These are phyloP conservation scores for Echeveria elegans DNA, from an alignment of 164 flowering plant genomes.

Conservation along the genomic window DNA sequence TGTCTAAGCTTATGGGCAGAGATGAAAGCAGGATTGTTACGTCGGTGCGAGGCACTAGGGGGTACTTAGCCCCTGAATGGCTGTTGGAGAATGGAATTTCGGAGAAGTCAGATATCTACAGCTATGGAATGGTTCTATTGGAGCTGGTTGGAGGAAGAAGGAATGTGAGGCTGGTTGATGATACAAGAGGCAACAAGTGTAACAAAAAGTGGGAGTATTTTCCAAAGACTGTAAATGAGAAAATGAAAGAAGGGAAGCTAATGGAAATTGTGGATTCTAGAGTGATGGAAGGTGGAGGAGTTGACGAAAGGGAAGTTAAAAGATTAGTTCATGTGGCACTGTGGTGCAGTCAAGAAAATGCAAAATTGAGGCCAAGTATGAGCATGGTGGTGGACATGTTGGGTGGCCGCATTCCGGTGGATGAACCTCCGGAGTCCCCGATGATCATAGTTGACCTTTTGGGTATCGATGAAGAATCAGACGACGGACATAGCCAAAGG, in stretches of 20 bases:
- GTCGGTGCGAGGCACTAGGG: constrained; percentile 74
- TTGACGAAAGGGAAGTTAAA: constrained; percentile 48
- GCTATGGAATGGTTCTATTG: too few species aligned
- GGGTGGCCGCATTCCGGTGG: constrained; percentile 46
- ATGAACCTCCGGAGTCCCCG: constrained; percentile 58
- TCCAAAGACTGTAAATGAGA: constrained; percentile 54
- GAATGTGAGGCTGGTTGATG: constrained; percentile 28
- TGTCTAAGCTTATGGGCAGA: constrained; percentile 69
- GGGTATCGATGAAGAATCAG: constrained; percentile 26
- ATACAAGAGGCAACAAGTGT: constrained; percentile 13
- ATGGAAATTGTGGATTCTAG: too few species aligned
- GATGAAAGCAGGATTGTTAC: too few species aligned
- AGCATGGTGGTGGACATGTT: constrained; percentile 67
- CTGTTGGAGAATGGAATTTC: too few species aligned
- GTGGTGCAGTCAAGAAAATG: constrained; percentile 82
- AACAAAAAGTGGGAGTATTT: constrained; percentile 55
- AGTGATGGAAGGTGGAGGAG: too few species aligned
- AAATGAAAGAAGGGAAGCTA: too few species aligned
- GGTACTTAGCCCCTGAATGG: constrained; percentile 89
- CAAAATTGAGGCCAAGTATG: constrained; percentile 68
- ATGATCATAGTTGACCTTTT: too few species aligned
- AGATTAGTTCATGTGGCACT: constrained; percentile 50
- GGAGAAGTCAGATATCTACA: too few species aligned
- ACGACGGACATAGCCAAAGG: background rate
- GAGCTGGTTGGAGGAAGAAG: constrained; percentile 80